These are phyloP conservation scores for Macrocybe gigantea DNA, from an alignment of 768 basidiomycete genomes.

Conservation along the genomic window DNA sequence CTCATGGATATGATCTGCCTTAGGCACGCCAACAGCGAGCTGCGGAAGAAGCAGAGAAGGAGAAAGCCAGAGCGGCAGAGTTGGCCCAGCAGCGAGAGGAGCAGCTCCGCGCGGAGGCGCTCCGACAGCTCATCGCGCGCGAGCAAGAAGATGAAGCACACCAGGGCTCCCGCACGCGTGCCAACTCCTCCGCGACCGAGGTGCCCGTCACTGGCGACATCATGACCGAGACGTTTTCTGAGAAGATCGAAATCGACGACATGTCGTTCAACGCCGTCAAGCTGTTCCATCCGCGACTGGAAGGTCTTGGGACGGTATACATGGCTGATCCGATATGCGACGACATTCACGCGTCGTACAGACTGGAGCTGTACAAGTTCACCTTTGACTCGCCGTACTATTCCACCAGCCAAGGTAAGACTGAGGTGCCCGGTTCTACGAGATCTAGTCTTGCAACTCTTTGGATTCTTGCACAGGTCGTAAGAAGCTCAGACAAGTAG, in stretches of 20 bases:
- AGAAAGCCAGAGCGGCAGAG: slow-evolving; percentile 42
- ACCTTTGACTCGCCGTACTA: slow-evolving; percentile 70
- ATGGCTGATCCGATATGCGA: slow-evolving; percentile 74
- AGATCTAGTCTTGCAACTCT: not conserved
- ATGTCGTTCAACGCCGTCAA: slow-evolving; percentile 60
- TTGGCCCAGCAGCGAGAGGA: slow-evolving; percentile 57
- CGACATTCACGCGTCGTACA: slow-evolving; percentile 45
- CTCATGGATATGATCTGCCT: not conserved
- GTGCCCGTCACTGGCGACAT: slow-evolving; percentile 45
- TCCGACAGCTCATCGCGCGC: slow-evolving; percentile 50
- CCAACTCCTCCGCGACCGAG: slow-evolving; percentile 67
- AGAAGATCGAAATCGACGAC: slow-evolving; percentile 53
- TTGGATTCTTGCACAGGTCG: slow-evolving; percentile 30
- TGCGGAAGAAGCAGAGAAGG: slow-evolving; percentile 48
- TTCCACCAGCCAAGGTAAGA: slow-evolving; percentile 50
- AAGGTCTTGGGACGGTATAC: slow-evolving; percentile 60
- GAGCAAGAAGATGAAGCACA: slow-evolving; percentile 43
- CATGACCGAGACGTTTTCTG: slow-evolving; percentile 55
- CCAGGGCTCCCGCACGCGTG: slow-evolving; percentile 38
- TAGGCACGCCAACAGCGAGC: slow-evolving; percentile 51
- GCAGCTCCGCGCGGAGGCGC: slow-evolving; percentile 61
- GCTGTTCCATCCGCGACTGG: slow-evolving; percentile 70
- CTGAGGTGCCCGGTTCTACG: not conserved
- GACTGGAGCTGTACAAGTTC: slow-evolving; percentile 64
- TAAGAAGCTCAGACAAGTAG: slow-evolving; percentile 65